These are phyloP conservation scores for Chlamydomonas reinhardtii DNA, from an alignment of 163 green algal species.

Conservation along the genomic window DNA sequence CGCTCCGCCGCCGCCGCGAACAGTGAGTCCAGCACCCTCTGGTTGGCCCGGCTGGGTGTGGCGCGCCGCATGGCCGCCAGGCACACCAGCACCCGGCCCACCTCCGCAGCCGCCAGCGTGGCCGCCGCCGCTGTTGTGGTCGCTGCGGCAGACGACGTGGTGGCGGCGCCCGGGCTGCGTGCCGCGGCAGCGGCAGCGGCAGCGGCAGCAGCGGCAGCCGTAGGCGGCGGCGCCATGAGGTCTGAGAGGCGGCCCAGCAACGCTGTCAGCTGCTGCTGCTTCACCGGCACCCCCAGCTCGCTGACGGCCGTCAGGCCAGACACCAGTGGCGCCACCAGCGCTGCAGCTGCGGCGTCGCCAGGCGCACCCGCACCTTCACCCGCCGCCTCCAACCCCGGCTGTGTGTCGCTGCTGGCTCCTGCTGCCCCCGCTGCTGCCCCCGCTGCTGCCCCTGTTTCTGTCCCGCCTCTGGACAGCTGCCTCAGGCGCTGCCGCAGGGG, in stretches of 20 bases:
- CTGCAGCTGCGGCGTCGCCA: too few species aligned
- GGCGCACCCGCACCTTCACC: too few species aligned
- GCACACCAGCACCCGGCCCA: slow-evolving; percentile 20
- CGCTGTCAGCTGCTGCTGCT: slow-evolving; percentile 8
- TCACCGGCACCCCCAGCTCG: slow-evolving; percentile 15
- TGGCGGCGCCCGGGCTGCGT: background rate
- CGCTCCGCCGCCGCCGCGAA: slow-evolving; percentile 8
- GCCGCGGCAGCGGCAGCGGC: background rate
- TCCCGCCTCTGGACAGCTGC: too few species aligned
- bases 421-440: too few species aligned
- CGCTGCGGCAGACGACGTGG: too few species aligned
- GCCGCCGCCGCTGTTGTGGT: background rate
- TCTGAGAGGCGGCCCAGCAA: slow-evolving; percentile 1
- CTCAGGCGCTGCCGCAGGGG: too few species aligned
- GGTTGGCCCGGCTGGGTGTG: slow-evolving; percentile 9
- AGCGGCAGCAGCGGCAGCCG: background rate
- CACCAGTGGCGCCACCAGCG: background rate
- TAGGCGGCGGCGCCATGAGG: background rate
- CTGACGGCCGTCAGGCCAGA: slow-evolving; percentile 1
- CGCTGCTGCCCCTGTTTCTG: too few species aligned
- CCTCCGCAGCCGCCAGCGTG: background rate
- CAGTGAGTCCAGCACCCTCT: background rate
- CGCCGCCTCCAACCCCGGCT: too few species aligned
- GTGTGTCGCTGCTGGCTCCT: too few species aligned
- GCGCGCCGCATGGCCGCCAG: slow-evolving; percentile 31